Percentiles rank a stretch among this genome's conserved stretches.
These are phyloP conservation scores for Eudorina sp. DNA, from an alignment of 139 green algal species.

Conservation along the genomic window DNA sequence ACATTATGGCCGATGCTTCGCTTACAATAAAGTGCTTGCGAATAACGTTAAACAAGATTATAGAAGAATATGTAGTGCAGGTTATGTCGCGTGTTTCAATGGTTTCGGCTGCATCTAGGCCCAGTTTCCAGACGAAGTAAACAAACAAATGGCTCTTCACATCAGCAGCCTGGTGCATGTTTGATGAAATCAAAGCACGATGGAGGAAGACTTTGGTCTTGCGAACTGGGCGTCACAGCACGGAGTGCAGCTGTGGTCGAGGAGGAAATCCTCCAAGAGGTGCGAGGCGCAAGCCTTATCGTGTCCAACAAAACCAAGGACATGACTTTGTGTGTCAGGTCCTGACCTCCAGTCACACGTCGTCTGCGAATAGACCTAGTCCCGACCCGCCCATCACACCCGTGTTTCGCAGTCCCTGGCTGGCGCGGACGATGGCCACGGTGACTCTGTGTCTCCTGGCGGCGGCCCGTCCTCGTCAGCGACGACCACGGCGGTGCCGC, in stretches of 20 bases:
- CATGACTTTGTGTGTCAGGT: no score
- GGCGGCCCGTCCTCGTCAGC: background rate
- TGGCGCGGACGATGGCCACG: background rate
- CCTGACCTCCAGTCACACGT: no score
- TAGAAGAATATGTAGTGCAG: background rate
- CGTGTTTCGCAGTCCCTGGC: background rate
- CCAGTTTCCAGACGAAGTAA: no score
- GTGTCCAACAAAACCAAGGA: no score
- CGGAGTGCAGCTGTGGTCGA: constrained; percentile 39
- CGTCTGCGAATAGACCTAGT: no score
- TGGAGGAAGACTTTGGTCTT: constrained; percentile 33
- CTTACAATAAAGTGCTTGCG: background rate
- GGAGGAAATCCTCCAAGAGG: constrained; percentile 47
- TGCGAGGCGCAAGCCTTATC: no score
- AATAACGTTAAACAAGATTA: background rate
- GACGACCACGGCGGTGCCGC: background rate
- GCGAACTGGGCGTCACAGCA: constrained; percentile 49
- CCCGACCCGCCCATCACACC: no score
- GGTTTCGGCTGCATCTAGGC: background rate
- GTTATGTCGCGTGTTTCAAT: background rate
- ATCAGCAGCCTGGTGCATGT: background rate
- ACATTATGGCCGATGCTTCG: no score
- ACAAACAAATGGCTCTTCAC: background rate
- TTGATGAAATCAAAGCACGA: no score
- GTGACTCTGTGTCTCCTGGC: background rate